A percentile compares a stretch with the other conserved stretches of the same genome.
Conservation (phyloP, 176 grass and related monocot genomes). For the Guadua angustifolia region DNA sequence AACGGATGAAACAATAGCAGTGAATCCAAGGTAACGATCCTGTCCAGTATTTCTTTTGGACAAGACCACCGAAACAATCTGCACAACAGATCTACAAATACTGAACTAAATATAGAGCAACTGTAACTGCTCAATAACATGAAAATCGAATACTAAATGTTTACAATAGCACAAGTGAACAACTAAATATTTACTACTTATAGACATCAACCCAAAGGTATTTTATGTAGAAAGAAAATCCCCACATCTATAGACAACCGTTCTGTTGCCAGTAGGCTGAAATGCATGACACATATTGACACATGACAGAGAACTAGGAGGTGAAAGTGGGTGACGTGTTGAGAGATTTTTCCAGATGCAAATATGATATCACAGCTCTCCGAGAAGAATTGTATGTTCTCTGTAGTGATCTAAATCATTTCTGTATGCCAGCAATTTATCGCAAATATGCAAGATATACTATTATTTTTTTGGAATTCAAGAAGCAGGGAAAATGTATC, state of each 20-base stretch:
- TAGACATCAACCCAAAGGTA: constrained; percentile 3
- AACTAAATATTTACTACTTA: constrained; percentile 1
- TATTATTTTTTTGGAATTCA: not conserved
- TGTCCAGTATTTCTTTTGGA: constrained; percentile 79
- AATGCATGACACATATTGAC: constrained; percentile 12
- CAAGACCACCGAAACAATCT: constrained; percentile 69
- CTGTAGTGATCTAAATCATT: constrained; percentile 1
- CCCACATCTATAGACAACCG: not conserved
- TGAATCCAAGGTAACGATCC: constrained; percentile 85
- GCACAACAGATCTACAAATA: constrained; percentile 32
- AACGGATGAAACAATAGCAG: constrained; percentile 90
- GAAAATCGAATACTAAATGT: not conserved
- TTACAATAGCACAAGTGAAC: not conserved
- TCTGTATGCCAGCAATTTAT: not conserved
- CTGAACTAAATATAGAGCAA: not conserved
- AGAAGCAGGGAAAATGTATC: not conserved
- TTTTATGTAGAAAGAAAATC: constrained; percentile 9
- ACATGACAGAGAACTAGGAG: not conserved
- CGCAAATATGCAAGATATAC: not conserved
- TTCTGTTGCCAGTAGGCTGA: not conserved
- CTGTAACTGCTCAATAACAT: constrained; percentile 10
- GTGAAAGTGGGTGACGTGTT: not conserved
- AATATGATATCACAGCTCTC: not conserved
- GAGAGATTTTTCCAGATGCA: constrained; percentile 19
- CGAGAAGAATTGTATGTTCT: not conserved